phyloP scores from a whole-genome alignment of 768 basidiomycete species.

The Phaeolepiota aurea region DNA sequence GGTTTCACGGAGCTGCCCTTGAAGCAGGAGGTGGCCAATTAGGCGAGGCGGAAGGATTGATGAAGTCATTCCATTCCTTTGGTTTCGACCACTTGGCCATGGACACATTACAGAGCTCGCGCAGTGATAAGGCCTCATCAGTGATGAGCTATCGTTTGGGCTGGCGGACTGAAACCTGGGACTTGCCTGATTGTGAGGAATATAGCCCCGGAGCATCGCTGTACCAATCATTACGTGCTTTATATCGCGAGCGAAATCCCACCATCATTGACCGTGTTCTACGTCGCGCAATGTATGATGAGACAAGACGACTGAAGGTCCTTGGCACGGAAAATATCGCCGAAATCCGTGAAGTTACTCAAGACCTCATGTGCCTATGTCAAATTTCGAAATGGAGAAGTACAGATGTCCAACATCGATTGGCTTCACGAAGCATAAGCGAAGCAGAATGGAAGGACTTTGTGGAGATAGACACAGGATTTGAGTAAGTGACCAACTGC shows the following conservation, averaged over 20 bases:
- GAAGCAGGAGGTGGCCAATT: slow-evolving; percentile 46
- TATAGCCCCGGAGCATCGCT: slow-evolving; percentile 47
- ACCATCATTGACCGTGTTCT: slow-evolving; percentile 39
- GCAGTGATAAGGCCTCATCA: slow-evolving; percentile 23
- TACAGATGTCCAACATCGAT: slow-evolving; percentile 20
- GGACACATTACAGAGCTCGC: slow-evolving; percentile 42
- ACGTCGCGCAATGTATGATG: slow-evolving; percentile 40
- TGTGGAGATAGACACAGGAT: slow-evolving; percentile 38
- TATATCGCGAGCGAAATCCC: slow-evolving; percentile 71
- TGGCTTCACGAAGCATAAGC: slow-evolving; percentile 23
- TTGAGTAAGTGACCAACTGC: slow-evolving; percentile 49
- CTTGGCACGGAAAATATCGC: slow-evolving; percentile 76
- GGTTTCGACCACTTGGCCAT: slow-evolving; percentile 89
- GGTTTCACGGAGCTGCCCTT: slow-evolving; percentile 78
- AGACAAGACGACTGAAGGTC: slow-evolving; percentile 54
- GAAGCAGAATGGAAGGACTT: slow-evolving; percentile 32
- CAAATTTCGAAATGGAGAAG: slow-evolving; percentile 66
- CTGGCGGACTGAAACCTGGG: slow-evolving; percentile 96
- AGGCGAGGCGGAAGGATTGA: slow-evolving; percentile 51
- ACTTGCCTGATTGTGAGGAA: slow-evolving; percentile 62
- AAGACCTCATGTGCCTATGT: slow-evolving; percentile 72
- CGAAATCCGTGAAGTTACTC: slow-evolving; percentile 61
- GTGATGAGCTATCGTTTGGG: slow-evolving; percentile 71
- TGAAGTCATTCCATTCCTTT: slow-evolving; percentile 79
- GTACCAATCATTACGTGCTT: slow-evolving; percentile 71